Evolutionary conservation across 495 filamentous ascomycete species (phyloP), one percentile per base, ranked within the genome.

Genomic region (Wilcoxina mikolae): DNA sequence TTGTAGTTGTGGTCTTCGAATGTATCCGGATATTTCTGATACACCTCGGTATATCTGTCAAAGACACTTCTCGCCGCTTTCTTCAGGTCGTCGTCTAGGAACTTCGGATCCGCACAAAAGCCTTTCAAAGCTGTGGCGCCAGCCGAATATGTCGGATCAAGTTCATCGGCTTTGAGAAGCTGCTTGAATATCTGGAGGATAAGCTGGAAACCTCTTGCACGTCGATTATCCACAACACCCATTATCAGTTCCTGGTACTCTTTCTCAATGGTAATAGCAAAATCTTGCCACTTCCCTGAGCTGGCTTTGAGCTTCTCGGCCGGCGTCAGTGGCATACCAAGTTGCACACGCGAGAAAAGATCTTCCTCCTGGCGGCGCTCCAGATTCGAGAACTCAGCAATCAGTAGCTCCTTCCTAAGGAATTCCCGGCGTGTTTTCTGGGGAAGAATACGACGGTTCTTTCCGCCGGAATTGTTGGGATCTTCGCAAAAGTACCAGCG

Each of bases 261-360:
- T 9, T 68, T 58, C 51, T 74, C 71, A 53, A 69, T 68, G 17
- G 68, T 54, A 47, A 62, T 62, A 0, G 68, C 65, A 35, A 72
- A 70, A 0, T 55, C 61, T 26, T 75, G 73, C 73, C 73, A 75
- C 10, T 58, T 54, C 0, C 73, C 73, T 0, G 65, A 70, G 24
- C 66, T 68, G 17, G 73, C 73, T 35, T 66, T 65, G 54, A 76
- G 69, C 60, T 74, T 74, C 51, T 76, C 73, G 3, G 73, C 73
- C n/a, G 67, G 64, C 0, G 66, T 71, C 18, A 76, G 66, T 33
- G 67, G 65, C 3, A 76, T 58, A 4, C 73, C 73, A 35, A 69
- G 60, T 51, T 76, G 73, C 0, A 76, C 73, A 1, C 73, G 56
- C 3, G 69, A 68, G 55, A 76, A 76, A 44, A 75, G 64, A 4